Evolutionary conservation across 768 basidiomycete genomes (phyloP), one percentile per base, ranked within the genome.

Genomic region (Polyporus arcularius): DNA sequence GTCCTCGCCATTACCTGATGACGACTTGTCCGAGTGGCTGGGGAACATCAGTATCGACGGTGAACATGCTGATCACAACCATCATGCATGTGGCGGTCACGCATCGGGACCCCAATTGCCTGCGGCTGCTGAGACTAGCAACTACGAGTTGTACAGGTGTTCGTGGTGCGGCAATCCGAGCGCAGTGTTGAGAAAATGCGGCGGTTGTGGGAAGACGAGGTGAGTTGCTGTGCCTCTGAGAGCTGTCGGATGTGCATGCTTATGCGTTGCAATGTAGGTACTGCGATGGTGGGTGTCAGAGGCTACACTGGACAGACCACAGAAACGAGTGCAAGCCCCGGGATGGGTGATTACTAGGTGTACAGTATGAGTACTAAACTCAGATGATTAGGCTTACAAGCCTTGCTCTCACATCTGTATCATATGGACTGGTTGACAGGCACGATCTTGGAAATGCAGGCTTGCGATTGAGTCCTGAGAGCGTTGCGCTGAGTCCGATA

Each of bases 81-180:
- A 71, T 55, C 67, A 70, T n/a, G 65, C 72, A 42, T 71, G 75
- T 35, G 71, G 10, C 78, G 80, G 51, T 78, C 80, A 9, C 78
- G 74, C 64, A 74, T 84, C 63, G 81, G 77, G 57, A 21, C 10
- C 46, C 21, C 11, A 30, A 18, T 5, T 9, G 10, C 3, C 18
- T 14, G 5, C 26, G 7, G 28, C 3, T 30, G 46, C 10, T 4
- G 46, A 48, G 14, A 69, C 71, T n/a, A 82, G 84, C 47, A 72
- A 74, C 18, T 80, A 85, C 8, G 77, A 71, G 39, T 71, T 89
- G 43, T 88, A 85, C 71, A 72, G 78, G 21, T 89, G 88, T 65
- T 85, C 85, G 26, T 85, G 81, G 78, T 88, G 87, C 61, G 77
- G 80, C 4, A 88, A 87, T 58, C 85, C 86, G 8, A 87, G 82